These are phyloP conservation scores for Mimosa bimucronata DNA, from an alignment of 306 rosid genomes.

Conservation along the genomic window DNA sequence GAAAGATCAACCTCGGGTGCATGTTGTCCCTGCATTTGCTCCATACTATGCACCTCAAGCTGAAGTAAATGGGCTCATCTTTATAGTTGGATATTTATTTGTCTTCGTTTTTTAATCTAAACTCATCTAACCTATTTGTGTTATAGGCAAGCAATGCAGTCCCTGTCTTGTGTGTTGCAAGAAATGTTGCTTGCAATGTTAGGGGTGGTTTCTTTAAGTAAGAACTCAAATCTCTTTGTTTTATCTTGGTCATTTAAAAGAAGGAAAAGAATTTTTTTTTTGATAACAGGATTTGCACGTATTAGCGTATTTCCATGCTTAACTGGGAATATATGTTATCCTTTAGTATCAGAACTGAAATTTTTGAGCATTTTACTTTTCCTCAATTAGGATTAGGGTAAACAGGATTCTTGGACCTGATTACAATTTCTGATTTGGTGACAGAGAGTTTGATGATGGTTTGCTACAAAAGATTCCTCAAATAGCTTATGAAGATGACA, in stretches of 20 bases:
- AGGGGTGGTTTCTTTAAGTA: constrained; percentile 98
- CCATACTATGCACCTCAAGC: constrained; percentile 99
- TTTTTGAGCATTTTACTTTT: constrained; percentile 35
- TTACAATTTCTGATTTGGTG: constrained; percentile 39
- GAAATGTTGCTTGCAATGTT: constrained; percentile 98
- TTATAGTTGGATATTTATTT: constrained; percentile 31
- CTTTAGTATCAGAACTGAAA: constrained; percentile 21
- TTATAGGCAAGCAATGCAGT: constrained; percentile 78
- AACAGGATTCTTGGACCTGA: constrained; percentile 38
- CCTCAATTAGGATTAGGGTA: constrained; percentile 14
- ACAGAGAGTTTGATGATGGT: constrained; percentile 92
- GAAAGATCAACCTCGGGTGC: constrained; percentile 96
- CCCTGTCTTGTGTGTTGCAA: constrained; percentile 95
- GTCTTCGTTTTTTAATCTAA: constrained; percentile 14
- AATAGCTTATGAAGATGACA: constrained; percentile 80
- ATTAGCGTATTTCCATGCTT: constrained; percentile 9
- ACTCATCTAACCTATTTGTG: constrained; percentile 41
- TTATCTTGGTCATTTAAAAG: constrained; percentile 24
- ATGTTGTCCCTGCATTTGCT: constrained; percentile 99
- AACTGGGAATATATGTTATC: background rate
- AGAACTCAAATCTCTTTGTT: constrained; percentile 35
- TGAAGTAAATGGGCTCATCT: constrained; percentile 60
- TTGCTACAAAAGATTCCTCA: constrained; percentile 82
- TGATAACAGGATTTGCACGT: background rate
- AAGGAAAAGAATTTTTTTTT: background rate